Conservation (phyloP, 2,329 filamentous ascomycete species). For the Beauveria australis region DNA sequence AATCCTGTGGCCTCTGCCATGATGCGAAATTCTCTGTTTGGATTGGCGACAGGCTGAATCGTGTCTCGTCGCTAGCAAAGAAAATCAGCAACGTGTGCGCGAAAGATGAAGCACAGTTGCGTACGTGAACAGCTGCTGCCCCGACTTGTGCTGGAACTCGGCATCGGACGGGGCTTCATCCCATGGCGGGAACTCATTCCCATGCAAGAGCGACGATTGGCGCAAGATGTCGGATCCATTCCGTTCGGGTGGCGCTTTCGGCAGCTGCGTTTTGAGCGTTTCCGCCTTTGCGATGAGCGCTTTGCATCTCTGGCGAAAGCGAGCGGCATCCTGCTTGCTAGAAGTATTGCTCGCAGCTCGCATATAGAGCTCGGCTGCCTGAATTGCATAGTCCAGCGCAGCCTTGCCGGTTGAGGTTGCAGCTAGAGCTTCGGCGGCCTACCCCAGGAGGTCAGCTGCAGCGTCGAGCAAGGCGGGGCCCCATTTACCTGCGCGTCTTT, state of each 20-base stretch:
- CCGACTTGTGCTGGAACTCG: conserved; percentile 51
- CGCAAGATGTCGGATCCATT: conserved; percentile 46
- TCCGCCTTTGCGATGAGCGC: conserved; percentile 66
- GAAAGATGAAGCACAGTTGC: conserved; percentile 21
- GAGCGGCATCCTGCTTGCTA: conserved; percentile 53
- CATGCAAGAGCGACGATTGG: conserved; percentile 72
- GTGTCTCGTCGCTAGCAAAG: conserved; percentile 53
- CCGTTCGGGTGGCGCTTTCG: background rate
- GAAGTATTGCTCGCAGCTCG: conserved; percentile 56
- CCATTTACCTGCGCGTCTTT: conserved; percentile 28
- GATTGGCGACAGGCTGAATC: conserved; percentile 63
- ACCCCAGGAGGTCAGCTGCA: background rate
- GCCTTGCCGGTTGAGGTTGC: conserved; percentile 33
- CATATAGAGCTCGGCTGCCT: conserved; percentile 75
- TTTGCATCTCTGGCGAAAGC: conserved; percentile 61
- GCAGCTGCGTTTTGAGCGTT: conserved; percentile 51
- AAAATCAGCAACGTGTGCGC: background rate
- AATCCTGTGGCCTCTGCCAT: conserved; percentile 71
- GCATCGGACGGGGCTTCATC: conserved; percentile 47
- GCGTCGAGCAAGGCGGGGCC: background rate
- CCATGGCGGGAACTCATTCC: conserved; percentile 81
- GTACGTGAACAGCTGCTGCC: conserved; percentile 55
- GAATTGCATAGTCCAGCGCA: conserved; percentile 67
- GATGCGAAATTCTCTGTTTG: conserved; percentile 71
- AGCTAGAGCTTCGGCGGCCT: conserved; percentile 32